phyloP scores from a whole-genome alignment of 1,139 yeast genomes.

The Scheffersomyces segobiensis region DNA sequence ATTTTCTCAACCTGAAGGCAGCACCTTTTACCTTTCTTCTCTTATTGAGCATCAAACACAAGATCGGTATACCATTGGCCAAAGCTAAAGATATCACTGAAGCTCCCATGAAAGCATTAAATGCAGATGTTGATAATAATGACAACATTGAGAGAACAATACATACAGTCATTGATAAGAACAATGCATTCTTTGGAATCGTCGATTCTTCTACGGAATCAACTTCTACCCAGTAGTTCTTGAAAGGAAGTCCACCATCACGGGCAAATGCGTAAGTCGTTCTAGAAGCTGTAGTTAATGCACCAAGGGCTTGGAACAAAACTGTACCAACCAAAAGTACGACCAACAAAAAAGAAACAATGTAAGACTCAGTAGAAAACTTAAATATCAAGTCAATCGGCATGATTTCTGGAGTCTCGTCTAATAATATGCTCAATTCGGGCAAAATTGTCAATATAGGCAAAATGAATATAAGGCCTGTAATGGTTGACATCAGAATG shows the following conservation, averaged over 20 bases:
- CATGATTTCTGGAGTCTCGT: conserved; percentile 62
- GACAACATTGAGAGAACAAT: conserved; percentile 64
- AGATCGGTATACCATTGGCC: conserved; percentile 76
- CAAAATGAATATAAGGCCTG: conserved; percentile 70
- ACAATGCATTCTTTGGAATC: conserved; percentile 72
- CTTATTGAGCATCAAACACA: conserved; percentile 60
- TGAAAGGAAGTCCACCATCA: conserved; percentile 82
- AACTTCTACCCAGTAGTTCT: conserved; percentile 64
- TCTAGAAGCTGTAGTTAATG: conserved; percentile 84
- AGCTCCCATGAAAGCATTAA: conserved; percentile 85
- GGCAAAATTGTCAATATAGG: conserved; percentile 75
- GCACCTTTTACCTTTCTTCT: conserved; percentile 69
- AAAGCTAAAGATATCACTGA: conserved; percentile 76
- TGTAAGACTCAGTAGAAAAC: conserved; percentile 64
- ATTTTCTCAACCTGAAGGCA: conserved; percentile 62
- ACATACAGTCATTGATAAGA: conserved; percentile 68
- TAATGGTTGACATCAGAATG: conserved; percentile 60
- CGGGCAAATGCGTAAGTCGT: conserved; percentile 86
- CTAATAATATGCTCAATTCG: conserved; percentile 55
- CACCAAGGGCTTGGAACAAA: conserved; percentile 74
- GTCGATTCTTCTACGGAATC: conserved; percentile 55
- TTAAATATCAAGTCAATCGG: conserved; percentile 69
- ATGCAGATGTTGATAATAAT: conserved; percentile 70
- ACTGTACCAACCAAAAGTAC: conserved; percentile 70
- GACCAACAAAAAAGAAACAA: conserved; percentile 67